Percentiles rank a stretch among this genome's conserved stretches.
phyloP scores from a whole-genome alignment of 805 yeast genomes.

The Cephaloascus fragrans region DNA sequence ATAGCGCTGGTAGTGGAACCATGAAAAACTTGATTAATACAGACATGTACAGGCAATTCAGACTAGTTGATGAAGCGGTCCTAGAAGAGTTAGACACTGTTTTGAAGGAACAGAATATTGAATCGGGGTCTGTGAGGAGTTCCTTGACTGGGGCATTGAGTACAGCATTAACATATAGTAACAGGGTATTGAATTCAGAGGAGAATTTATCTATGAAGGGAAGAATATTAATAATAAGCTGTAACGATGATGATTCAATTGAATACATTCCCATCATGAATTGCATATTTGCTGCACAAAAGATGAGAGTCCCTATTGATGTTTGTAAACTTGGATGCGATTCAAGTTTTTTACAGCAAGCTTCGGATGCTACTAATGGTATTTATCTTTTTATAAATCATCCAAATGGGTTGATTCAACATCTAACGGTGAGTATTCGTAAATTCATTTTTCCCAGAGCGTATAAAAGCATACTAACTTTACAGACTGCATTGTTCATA shows the following conservation, averaged over 20 bases:
- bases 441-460: not conserved
- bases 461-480: not conserved
- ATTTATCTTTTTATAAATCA: slow-evolving; percentile 63
- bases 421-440: slow-evolving; percentile 29
- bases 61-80: slow-evolving; percentile 67
- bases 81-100: slow-evolving; percentile 45
- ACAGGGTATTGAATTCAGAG: slow-evolving; percentile 47
- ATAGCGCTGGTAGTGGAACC: not conserved
- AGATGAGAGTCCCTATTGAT: slow-evolving; percentile 81
- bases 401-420: slow-evolving; percentile 75
- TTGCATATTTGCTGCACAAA: slow-evolving; percentile 91
- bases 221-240: slow-evolving; percentile 42
- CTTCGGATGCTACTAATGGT: slow-evolving; percentile 91
- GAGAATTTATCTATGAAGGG: slow-evolving; percentile 25
- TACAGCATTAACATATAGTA: slow-evolving; percentile 71
- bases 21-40: slow-evolving; percentile 26
- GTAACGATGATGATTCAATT: slow-evolving; percentile 65
- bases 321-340: slow-evolving; percentile 70
- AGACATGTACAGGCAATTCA: slow-evolving; percentile 80
- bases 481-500: slow-evolving; percentile 65
- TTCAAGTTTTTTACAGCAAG: slow-evolving; percentile 87
- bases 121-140: slow-evolving; percentile 27
- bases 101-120: slow-evolving; percentile 17
- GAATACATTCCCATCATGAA: slow-evolving; percentile 93
- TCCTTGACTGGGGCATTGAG: slow-evolving; percentile 73